Evolutionary conservation across 1,284 basidiomycete genomes (phyloP), one percentile per base, ranked within the genome.

Genomic region (Taiwanofungus camphoratus): DNA sequence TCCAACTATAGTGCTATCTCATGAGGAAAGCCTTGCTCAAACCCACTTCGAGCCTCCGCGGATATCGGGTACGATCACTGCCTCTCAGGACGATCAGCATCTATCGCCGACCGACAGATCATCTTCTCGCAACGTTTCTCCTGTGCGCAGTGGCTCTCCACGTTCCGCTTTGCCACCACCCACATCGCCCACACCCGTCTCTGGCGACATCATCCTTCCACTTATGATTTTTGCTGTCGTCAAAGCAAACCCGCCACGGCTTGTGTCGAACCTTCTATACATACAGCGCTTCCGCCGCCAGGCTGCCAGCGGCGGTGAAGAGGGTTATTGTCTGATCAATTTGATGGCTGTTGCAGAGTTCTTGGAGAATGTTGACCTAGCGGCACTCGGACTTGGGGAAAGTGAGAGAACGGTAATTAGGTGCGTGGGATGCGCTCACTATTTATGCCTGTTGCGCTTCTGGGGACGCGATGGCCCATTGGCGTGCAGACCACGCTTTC

Each of bases 321-420:
- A 90, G 52, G 82, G 80, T 41, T 97, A 94, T 60, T 96, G 92
- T 51, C 73, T 95, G 22, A 88, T 96, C 60, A 97, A 96, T 62
- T 70, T 95, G 23, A 82, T 94, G 67, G 94, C 94, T 5, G 92
- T 93, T 1, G 88, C 90, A 2, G 92, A 95, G 57, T 97, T 96
- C 61, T 68, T 97, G 31, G 90, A 94, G 65, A 89, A 92, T 55
- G 91, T 96, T 19, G 90, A 94, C 62, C 70, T 94, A 40, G 80
- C 75, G 6, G 86, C 81, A 4, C 69, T 97, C 9, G 92, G 92
- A 0, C 68, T 96, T 7, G 78, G 79, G 4, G 80, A 83, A 20
- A 73, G 73, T 11, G 76, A 76, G 50, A 76, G 74, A 48, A 76
- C 73, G 41, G 73, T 86, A 5, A 66, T 79, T 46, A 79, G 75